A percentile compares a stretch with the other conserved stretches of the same genome.
phyloP scores from a whole-genome alignment of 2,329 filamentous ascomycete species.

The Fusarium sp. region DNA sequence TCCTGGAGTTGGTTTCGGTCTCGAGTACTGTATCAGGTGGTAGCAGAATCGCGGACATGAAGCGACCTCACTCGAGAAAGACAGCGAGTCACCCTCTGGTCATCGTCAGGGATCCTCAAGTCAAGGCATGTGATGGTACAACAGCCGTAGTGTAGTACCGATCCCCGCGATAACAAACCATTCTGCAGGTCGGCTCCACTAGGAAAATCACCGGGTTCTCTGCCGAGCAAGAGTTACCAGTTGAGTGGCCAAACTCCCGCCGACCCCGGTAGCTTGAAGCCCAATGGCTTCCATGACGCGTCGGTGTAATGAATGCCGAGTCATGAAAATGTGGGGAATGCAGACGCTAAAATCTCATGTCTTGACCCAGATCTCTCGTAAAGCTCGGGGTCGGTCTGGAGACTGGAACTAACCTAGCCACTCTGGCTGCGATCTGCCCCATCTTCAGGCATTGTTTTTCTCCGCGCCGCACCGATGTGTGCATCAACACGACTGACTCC shows the following conservation, averaged over 20 bases:
- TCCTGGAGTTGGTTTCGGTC: not conserved
- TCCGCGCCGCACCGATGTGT: not conserved
- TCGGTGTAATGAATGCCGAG: not conserved
- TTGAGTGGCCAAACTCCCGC: not conserved
- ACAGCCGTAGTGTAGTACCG: not conserved
- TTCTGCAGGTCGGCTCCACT: not conserved
- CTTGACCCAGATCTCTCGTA: constrained; percentile 4
- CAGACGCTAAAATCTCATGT: not conserved
- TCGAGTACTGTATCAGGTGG: not conserved
- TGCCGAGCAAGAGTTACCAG: not conserved
- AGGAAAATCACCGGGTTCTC: not conserved
- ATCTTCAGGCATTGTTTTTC: not conserved
- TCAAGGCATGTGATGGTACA: not conserved
- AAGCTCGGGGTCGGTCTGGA: not conserved
- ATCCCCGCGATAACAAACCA: not conserved
- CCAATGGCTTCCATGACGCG: not conserved
- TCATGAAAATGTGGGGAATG: not conserved
- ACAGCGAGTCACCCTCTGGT: not conserved
- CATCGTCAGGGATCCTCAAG: not conserved
- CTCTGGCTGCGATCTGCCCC: not conserved
- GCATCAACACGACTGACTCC: not conserved
- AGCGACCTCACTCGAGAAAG: not conserved
- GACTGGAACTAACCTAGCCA: not conserved
- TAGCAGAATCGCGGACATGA: too few species aligned
- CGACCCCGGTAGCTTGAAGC: not conserved